phyloP scores from a whole-genome alignment of 2,329 filamentous ascomycete species.

The Epichloe gansuensis region DNA sequence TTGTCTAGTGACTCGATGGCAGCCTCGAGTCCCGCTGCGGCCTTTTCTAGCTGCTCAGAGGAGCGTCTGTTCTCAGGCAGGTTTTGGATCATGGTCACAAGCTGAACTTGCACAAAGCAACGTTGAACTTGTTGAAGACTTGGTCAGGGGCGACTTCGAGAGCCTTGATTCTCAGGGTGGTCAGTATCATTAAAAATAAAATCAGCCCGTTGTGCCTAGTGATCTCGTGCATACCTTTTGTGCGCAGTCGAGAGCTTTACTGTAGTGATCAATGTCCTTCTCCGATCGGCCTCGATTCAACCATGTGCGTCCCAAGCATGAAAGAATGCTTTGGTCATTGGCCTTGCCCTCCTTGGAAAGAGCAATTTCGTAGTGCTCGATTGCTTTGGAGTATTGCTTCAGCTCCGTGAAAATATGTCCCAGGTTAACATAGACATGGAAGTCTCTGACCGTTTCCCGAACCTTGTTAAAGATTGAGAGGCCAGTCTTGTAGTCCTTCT shows the following conservation, averaged over 20 bases:
- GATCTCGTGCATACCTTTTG: slow-evolving; percentile 39
- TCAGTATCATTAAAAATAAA: background rate
- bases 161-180: slow-evolving; percentile 36
- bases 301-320: slow-evolving; percentile 82
- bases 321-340: slow-evolving; percentile 66
- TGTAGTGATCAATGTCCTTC: slow-evolving; percentile 44
- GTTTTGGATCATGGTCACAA: slow-evolving; percentile 67
- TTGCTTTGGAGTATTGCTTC: slow-evolving; percentile 79
- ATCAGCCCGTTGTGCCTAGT: too few species aligned
- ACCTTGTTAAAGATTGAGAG: slow-evolving; percentile 84
- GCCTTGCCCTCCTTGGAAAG: slow-evolving; percentile 63
- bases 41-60: slow-evolving; percentile 68
- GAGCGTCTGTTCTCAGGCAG: slow-evolving; percentile 67
- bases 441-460: slow-evolving; percentile 78
- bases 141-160: slow-evolving; percentile 70
- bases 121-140: slow-evolving; percentile 90
- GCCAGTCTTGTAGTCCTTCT: slow-evolving; percentile 73
- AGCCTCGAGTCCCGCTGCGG: slow-evolving; percentile 67
- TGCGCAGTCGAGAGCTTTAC: slow-evolving; percentile 46
- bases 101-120: slow-evolving; percentile 91
- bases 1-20: slow-evolving; percentile 64
- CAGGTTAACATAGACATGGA: slow-evolving; percentile 82
- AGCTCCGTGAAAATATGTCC: slow-evolving; percentile 88
- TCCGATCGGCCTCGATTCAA: slow-evolving; percentile 62
- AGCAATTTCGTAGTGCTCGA: slow-evolving; percentile 87